Percentiles rank a stretch among this genome's conserved stretches.
Evolutionary conservation across 495 filamentous ascomycete species (phyloP).

Genomic region (Podospora fimiseda): DNA sequence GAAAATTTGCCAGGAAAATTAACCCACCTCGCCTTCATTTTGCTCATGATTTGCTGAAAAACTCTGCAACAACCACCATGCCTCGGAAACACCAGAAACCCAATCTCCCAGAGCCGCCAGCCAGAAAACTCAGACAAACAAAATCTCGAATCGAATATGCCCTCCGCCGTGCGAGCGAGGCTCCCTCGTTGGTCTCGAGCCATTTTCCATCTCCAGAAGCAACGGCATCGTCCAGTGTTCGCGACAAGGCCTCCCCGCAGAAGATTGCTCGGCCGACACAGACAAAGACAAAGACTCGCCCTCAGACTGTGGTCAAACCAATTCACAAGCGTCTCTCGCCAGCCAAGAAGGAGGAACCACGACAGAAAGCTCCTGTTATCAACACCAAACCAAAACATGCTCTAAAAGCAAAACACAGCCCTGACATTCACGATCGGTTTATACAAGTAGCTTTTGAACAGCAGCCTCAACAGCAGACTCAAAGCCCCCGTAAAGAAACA

Average conservation of each 20-base stretch:
- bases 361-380: too few relatives aligned
- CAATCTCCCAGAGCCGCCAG: neutral
- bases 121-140: neutral
- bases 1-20: too few relatives aligned
- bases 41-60: too few relatives aligned
- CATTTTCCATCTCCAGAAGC: neutral
- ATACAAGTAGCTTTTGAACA: too few relatives aligned
- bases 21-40: too few relatives aligned
- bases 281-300: neutral
- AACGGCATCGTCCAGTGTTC: neutral
- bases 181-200: neutral
- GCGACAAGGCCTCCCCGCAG: neutral
- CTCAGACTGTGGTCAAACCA: neutral
- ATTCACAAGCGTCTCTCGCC: too few relatives aligned
- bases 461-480: too few relatives aligned
- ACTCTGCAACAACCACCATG: neutral
- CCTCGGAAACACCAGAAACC: neutral
- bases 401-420: too few relatives aligned
- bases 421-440: too few relatives aligned
- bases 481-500: too few relatives aligned
- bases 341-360: too few relatives aligned
- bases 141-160: neutral
- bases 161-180: neutral
- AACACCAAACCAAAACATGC: too few relatives aligned
- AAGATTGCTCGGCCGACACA: neutral